These are phyloP conservation scores for Allium sativum DNA, from an alignment of 106 monocot genomes.

Conservation along the genomic window DNA sequence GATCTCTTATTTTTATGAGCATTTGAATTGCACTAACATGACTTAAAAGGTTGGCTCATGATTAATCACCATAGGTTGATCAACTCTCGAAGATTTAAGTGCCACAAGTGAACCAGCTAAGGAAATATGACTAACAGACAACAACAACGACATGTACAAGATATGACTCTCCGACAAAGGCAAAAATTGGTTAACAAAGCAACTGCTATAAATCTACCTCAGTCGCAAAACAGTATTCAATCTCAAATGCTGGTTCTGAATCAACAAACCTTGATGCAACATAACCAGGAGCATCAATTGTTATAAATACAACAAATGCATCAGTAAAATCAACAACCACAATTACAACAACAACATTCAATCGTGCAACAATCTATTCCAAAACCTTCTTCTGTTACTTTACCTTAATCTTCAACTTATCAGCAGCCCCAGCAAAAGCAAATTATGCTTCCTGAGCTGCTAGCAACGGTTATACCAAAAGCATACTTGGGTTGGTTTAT, in stretches of 20 bases:
- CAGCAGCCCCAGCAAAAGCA: slow-evolving; percentile 41
- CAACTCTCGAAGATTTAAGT: slow-evolving; percentile 34
- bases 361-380: slow-evolving; percentile 18
- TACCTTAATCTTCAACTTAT: slow-evolving; percentile 17
- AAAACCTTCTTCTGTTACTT: slow-evolving; percentile 10
- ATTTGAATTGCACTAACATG: neutral
- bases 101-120: slow-evolving; percentile 37
- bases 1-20: neutral
- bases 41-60: slow-evolving; percentile 34
- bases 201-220: slow-evolving; percentile 25
- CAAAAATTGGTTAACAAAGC: slow-evolving; percentile 38
- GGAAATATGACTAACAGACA: slow-evolving; percentile 12
- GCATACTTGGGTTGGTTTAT: too few relatives aligned
- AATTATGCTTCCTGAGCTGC: slow-evolving; percentile 22
- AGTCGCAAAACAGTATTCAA: slow-evolving; percentile 17
- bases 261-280: slow-evolving; percentile 18
- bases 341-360: slow-evolving; percentile 21
- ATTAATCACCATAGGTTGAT: slow-evolving; percentile 36
- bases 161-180: slow-evolving; percentile 26
- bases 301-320: slow-evolving; percentile 26
- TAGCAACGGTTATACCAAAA: slow-evolving; percentile 14
- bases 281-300: slow-evolving; percentile 20
- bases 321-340: slow-evolving; percentile 8
- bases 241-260: slow-evolving; percentile 34
- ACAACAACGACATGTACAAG: slow-evolving; percentile 36